Evolutionary conservation across 352 stramenopile species (phyloP), one percentile per base, ranked within the genome.

Genomic region (Globisporangium parvum): DNA sequence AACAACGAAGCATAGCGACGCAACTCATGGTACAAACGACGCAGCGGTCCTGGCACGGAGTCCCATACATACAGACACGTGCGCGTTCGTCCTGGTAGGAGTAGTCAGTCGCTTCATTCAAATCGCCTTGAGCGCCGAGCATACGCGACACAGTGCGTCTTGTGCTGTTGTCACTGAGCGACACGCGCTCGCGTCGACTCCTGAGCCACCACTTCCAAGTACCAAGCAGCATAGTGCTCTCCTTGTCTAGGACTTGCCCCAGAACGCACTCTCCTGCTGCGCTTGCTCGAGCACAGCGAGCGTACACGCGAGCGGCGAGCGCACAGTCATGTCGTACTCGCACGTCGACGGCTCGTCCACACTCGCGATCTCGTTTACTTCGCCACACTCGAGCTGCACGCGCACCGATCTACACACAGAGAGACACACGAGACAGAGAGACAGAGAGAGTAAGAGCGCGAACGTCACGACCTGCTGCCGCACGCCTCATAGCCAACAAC

Each of bases 331-430:
- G 21, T 94, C 80, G 65, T 98, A 98, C 28, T 87, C 65, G 63
- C 93, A 98, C 2, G 89, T 98, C 48, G 91, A 88, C 20, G 92
- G 91, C 67, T 98, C 93, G 42, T 97, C 85, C 0, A 96, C 88
- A n/a, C 73, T 82, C 11, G 96, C 17, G 50, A 98, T 77, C 49
- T 89, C 85, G 24, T 91, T 84, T 12, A 85, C 73, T 0, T 70
- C 51, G 3, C 87, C 89, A 61, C 93, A 98, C 33, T 80, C 80
- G 20, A 98, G 64, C 21, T 71, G 56, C 18, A 96, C 85, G 3
- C 73, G 63, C 5, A 91, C 82, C 20, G 77, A 88, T 37, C 75
- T 85, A 45, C 5, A 23, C 0, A 41, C 9, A 44, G 18, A 53
- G 3, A 37, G 2, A 26, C 26, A 31, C 26, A 31, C 26, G 11